Evolutionary conservation across 768 basidiomycete genomes (phyloP), one percentile per base, ranked within the genome.

Genomic region (Suillus ampliporus): DNA sequence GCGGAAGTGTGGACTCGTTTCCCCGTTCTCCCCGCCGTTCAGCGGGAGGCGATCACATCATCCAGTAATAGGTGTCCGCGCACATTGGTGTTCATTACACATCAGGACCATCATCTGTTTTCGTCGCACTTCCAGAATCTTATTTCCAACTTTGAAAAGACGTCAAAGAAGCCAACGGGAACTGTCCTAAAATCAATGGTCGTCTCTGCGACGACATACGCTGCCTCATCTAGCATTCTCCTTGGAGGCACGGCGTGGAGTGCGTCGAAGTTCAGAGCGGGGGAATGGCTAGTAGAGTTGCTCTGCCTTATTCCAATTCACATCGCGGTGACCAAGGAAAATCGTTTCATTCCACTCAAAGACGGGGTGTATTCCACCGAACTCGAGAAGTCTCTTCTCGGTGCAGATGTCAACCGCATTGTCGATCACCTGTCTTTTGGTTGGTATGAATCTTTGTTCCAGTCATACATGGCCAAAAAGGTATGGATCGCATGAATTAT

Each of bases 241-340:
- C 65, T 60, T 31, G 57, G 40, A 19, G 64, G 61, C 35, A 50
- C 57, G 5, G 38, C 51, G 2, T 76, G 76, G 73, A 65, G 71
- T 13, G 59, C 76, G 5, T 84, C 85, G 3, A 64, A 65, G 5
- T 83, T 82, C 63, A 75, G 76, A 17, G 77, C 78, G 0, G 87
- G 88, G 40, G 86, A 89, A 69, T 89, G 88, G 88, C 69, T 89
- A 0, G 85, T 84, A 0, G 83, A 87, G 15, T 69, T 88, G 9
- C 64, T 89, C 1, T 89, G 87, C 61, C 74, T 89, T 35, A 87
- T 89, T 48, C 87, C 87, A 0, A 87, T 89, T 34, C 87, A 89
- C 35, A 78, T 89, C 35, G 88, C 87, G 0, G 68, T 89, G 26
- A 83, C 85, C 4, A 77, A 78, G 15, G 86, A 88, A 52, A 89